Conservation (phyloP, 139 green algal genomes). For the Eudorina sp. region DNA sequence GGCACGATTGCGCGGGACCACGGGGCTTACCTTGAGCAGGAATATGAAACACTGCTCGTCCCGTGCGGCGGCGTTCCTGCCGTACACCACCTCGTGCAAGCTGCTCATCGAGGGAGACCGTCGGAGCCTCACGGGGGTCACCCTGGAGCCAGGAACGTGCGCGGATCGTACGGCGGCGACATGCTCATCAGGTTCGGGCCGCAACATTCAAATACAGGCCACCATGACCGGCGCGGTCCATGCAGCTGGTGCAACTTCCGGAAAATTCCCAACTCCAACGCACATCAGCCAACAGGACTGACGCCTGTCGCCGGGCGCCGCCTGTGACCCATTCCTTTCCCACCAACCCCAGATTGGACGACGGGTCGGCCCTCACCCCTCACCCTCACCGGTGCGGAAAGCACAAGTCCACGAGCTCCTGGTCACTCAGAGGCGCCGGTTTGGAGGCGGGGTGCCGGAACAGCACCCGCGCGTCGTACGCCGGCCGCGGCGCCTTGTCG, state of each 20-base stretch:
- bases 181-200: no score
- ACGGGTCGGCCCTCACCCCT: no score
- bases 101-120: constrained; percentile 76
- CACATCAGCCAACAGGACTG: no score
- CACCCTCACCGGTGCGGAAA: constrained; percentile 73
- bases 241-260: no score
- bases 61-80: constrained; percentile 62
- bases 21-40: constrained; percentile 72
- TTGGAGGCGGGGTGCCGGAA: constrained; percentile 63
- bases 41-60: constrained; percentile 84
- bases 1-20: no score
- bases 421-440: constrained; percentile 54
- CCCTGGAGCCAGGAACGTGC: neutral
- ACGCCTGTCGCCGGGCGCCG: no score
- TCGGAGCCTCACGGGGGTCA: constrained; percentile 61
- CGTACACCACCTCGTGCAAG: constrained; percentile 86
- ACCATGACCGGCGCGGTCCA: no score
- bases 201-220: no score
- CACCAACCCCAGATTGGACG: no score
- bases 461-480: constrained; percentile 64
- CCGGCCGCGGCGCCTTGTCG: constrained; percentile 32
- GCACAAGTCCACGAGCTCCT: constrained; percentile 81
- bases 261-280: no score
- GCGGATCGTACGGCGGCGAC: no score
- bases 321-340: no score